These are phyloP conservation scores for Aphanomyces cochlioides DNA, from an alignment of 352 stramenopile genomes.

Conservation along the genomic window DNA sequence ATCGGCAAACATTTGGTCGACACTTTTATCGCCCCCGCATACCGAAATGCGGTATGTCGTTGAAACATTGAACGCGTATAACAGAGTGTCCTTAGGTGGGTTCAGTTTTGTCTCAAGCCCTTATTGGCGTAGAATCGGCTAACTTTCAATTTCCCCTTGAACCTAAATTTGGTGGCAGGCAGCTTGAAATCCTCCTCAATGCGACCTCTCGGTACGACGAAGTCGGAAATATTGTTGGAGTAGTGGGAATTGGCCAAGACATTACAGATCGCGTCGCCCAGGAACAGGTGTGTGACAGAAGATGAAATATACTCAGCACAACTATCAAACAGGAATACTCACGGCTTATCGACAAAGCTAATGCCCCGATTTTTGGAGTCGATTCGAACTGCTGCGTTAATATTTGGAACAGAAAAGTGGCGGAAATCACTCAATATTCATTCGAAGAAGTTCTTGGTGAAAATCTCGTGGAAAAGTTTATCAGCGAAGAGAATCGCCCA, in stretches of 20 bases:
- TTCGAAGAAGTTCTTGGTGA: slow-evolving; percentile 85
- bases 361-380: slow-evolving; percentile 88
- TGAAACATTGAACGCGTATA: slow-evolving; percentile 36
- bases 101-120: slow-evolving; percentile 57
- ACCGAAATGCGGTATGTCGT: slow-evolving; percentile 52
- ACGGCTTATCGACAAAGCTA: slow-evolving; percentile 85
- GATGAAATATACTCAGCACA: not conserved
- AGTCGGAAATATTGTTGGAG: slow-evolving; percentile 63
- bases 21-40: slow-evolving; percentile 61
- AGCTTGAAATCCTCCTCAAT: slow-evolving; percentile 77
- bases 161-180: slow-evolving; percentile 55
- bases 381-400: slow-evolving; percentile 76
- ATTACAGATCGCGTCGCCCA: slow-evolving; percentile 87
- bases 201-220: slow-evolving; percentile 74
- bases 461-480: slow-evolving; percentile 88
- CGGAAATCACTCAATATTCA: slow-evolving; percentile 87
- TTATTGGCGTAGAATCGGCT: slow-evolving; percentile 65
- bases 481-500: slow-evolving; percentile 70
- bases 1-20: slow-evolving; percentile 71
- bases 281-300: slow-evolving; percentile 51
- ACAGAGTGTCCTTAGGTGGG: slow-evolving; percentile 36
- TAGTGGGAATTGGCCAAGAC: slow-evolving; percentile 83
- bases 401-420: slow-evolving; percentile 91
- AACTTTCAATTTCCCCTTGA: slow-evolving; percentile 85
- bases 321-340: slow-evolving; percentile 56